A percentile compares a stretch with the other conserved stretches of the same genome.
phyloP scores from a whole-genome alignment of 2,329 filamentous ascomycete species.

The Trichophyton schoenleinii region DNA sequence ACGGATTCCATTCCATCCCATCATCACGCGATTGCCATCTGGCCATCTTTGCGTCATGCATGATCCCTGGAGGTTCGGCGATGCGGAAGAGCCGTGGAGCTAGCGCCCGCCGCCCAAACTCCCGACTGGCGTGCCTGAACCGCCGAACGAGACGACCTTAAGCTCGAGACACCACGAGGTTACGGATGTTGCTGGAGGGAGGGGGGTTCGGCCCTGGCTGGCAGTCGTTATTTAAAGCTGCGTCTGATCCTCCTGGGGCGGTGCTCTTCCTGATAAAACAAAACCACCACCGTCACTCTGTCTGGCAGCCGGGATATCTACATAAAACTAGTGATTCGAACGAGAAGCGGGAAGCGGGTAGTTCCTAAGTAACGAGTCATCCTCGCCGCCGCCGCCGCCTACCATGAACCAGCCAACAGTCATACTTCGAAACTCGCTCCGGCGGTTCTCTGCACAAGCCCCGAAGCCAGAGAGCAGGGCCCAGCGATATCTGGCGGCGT shows the following conservation, averaged over 20 bases:
- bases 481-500: conserved; percentile 29
- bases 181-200: not conserved
- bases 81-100: not conserved
- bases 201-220: too few species aligned
- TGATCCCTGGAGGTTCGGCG: not conserved
- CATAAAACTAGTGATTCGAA: too few species aligned
- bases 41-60: not conserved
- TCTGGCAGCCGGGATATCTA: too few species aligned
- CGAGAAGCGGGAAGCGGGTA: too few species aligned
- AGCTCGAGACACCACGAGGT: not conserved
- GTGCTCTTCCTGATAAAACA: not conserved
- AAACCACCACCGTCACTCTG: not conserved
- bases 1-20: not conserved
- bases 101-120: not conserved
- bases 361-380: not conserved
- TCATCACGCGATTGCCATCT: not conserved
- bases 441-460: conserved; percentile 32
- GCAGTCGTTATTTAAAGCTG: not conserved
- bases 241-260: not conserved
- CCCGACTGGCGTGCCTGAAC: not conserved
- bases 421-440: conserved; percentile 25
- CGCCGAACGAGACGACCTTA: not conserved
- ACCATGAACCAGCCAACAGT: not conserved
- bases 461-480: conserved; percentile 25
- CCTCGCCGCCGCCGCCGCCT: not conserved